Evolutionary conservation across 1,284 basidiomycete species (phyloP).

Genomic region (Omphalotus olearius): DNA sequence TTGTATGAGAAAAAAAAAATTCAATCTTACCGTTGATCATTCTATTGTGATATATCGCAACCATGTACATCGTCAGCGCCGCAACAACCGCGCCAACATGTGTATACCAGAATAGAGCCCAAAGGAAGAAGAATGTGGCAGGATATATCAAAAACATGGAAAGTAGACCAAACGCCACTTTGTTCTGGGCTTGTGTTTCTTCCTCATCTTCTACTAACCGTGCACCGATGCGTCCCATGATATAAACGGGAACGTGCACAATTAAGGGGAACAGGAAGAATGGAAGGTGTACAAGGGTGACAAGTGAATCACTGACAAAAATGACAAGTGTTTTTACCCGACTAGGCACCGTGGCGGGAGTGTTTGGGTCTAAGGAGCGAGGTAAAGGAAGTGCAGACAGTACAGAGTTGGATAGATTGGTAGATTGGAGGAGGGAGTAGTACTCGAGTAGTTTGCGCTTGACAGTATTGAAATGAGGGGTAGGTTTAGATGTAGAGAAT

Average conservation of each 20-base stretch:
- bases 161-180: conserved; percentile 80
- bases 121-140: conserved; percentile 76
- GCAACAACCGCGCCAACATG: conserved; percentile 49
- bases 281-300: conserved; percentile 69
- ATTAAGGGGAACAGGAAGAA: conserved; percentile 85
- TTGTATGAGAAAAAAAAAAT: conserved; percentile 9
- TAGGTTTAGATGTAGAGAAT: conserved; percentile 66
- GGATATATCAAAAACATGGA: conserved; percentile 77
- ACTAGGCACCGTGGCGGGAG: conserved; percentile 69
- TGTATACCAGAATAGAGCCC: conserved; percentile 76
- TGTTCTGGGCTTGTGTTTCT: conserved; percentile 91
- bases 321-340: conserved; percentile 77
- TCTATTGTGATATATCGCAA: conserved; percentile 78
- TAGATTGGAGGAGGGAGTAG: conserved; percentile 80
- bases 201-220: conserved; percentile 80
- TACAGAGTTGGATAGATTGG: conserved; percentile 78
- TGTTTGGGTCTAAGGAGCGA: conserved; percentile 72
- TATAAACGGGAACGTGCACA: conserved; percentile 80
- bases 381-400: conserved; percentile 79
- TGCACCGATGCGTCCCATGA: conserved; percentile 73
- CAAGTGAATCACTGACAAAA: conserved; percentile 73
- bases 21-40: conserved; percentile 64
- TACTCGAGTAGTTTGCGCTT: conserved; percentile 78
- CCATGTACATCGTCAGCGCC: conserved; percentile 56
- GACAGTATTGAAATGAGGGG: conserved; percentile 55